Base-by-base conservation (phyloP, 2,329 filamentous ascomycete species). In the Colletotrichum gigasporum region DNA sequence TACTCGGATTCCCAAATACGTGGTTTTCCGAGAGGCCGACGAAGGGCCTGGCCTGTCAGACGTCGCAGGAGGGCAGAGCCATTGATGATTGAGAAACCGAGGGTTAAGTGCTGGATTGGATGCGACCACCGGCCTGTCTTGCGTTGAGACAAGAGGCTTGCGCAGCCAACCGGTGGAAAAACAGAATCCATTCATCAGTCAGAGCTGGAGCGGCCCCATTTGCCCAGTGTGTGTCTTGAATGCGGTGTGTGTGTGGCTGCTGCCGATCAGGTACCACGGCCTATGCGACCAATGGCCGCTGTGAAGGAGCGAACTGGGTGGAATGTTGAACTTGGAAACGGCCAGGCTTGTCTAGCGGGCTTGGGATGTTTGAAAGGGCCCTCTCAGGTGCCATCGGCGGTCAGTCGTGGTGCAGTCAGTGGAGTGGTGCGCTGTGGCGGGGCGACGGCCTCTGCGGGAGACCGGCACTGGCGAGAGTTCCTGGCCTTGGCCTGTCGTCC, bases 141-240 rank as follows among this genome's bases (percentile, higher is more conserved):
- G 58, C 47, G 58, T 44, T 63, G 58, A 65, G 63, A 65, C 63
- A 63, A 30, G 45, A 52, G 50, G 58, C 55, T 48, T 63, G 57
- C 45, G 57, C 42, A 51, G 35, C 62, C 42, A 56, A 32, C 35
- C 34, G 62, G 41, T 56, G 57, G 39, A 8, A 37, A 28, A 35
- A 39, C 47, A 39, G 16, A 41, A 48, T 30, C 11, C 39, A n/a
- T n/a, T n/a, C n/a, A n/a, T n/a, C n/a, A n/a, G n/a, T n/a, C n/a
- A 18, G 57, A 28, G 32, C 55, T 42, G 39, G 55, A 60, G 3
- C n/a, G 56, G 35, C 47, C 26, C 42, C n/a, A n/a, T n/a, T n/a
- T n/a, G n/a, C n/a, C n/a, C 34, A 28, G 18, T 7, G 28, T 35
- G 53, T 65, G 62, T 55, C 48, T 65, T n/a, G 61, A 55, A 55